Conservation (phyloP, 345 rosid species). For the Boechera retrofracta region DNA sequence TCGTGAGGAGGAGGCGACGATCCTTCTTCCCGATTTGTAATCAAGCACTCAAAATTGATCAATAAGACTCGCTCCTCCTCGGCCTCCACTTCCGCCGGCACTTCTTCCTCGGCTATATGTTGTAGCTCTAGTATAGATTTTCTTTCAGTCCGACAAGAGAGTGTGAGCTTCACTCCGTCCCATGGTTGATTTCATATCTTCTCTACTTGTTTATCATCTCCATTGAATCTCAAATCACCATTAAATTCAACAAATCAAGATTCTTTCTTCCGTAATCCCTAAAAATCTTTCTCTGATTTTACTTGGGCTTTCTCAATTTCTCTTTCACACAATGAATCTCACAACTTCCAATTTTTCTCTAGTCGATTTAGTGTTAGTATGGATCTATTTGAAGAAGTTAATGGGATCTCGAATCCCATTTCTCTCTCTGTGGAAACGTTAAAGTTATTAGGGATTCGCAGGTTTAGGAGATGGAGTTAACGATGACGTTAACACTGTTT, state of each 20-base stretch:
- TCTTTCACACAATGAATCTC: slow-evolving; percentile 49
- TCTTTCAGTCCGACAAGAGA: slow-evolving; percentile 40
- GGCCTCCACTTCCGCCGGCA: too few relatives aligned
- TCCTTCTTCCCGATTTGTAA: too few relatives aligned
- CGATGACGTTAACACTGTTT: too few relatives aligned
- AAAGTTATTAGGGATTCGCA: too few relatives aligned
- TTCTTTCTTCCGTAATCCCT: background rate
- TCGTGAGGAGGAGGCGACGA: too few relatives aligned
- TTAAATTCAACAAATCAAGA: slow-evolving; percentile 13
- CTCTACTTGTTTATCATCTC: slow-evolving; percentile 27
- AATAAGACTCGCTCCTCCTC: too few relatives aligned
- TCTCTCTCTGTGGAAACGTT: too few relatives aligned
- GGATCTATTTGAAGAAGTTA: slow-evolving; percentile 75
- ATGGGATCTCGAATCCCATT: slow-evolving; percentile 69
- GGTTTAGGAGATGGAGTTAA: too few relatives aligned
- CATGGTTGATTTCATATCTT: slow-evolving; percentile 37
- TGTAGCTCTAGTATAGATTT: background rate
- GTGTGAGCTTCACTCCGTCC: slow-evolving; percentile 48
- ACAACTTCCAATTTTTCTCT: slow-evolving; percentile 50
- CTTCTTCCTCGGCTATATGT: too few relatives aligned
- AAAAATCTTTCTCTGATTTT: background rate
- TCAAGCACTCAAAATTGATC: too few relatives aligned
- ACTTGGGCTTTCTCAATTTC: slow-evolving; percentile 10
- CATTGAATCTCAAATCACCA: slow-evolving; percentile 24
- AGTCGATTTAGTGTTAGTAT: slow-evolving; percentile 93